These are phyloP conservation scores for Eustoma russellianum DNA, from an alignment of 257 asterid species.

Conservation along the genomic window DNA sequence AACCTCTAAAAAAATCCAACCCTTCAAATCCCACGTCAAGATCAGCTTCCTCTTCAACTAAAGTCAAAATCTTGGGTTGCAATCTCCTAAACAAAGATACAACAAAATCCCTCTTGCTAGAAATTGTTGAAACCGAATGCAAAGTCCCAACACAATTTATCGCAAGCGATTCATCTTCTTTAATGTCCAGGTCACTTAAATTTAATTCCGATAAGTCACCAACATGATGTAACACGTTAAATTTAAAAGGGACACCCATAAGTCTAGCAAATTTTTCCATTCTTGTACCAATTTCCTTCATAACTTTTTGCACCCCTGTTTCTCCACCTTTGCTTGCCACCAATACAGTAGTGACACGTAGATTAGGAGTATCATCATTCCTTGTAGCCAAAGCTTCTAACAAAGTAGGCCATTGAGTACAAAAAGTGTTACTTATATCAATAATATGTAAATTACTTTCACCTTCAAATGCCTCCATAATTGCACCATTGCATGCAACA, in stretches of 20 bases:
- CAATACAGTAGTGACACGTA: slow-evolving; percentile 57
- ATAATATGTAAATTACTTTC: slow-evolving; percentile 59
- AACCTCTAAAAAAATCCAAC: slow-evolving; percentile 49
- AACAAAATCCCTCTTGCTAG: slow-evolving; percentile 40
- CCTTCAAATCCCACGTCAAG: slow-evolving; percentile 63
- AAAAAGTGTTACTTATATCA: slow-evolving; percentile 74
- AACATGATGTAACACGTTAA: slow-evolving; percentile 50
- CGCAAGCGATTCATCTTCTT: slow-evolving; percentile 72
- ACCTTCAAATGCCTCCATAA: slow-evolving; percentile 90
- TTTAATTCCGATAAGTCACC: slow-evolving; percentile 73
- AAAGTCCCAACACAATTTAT: slow-evolving; percentile 67
- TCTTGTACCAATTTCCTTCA: slow-evolving; percentile 74
- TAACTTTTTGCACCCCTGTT: slow-evolving; percentile 49
- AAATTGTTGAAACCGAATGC: slow-evolving; percentile 45
- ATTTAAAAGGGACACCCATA: slow-evolving; percentile 90
- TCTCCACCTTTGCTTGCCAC: slow-evolving; percentile 25
- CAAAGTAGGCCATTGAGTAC: slow-evolving; percentile 98
- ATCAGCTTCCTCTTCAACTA: slow-evolving; percentile 94
- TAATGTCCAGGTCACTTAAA: slow-evolving; percentile 37
- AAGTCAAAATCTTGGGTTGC: slow-evolving; percentile 56
- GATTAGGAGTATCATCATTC: slow-evolving; percentile 81
- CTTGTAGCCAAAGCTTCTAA: slow-evolving; percentile 93
- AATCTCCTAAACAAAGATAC: slow-evolving; percentile 47
- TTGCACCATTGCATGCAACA: slow-evolving; percentile 86
- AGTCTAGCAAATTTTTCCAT: slow-evolving; percentile 94